A percentile compares a stretch with the other conserved stretches of the same genome.
Conservation (phyloP, 225 moss, liverwort and hornwort species). For the Physcomitrellopsis africana region DNA sequence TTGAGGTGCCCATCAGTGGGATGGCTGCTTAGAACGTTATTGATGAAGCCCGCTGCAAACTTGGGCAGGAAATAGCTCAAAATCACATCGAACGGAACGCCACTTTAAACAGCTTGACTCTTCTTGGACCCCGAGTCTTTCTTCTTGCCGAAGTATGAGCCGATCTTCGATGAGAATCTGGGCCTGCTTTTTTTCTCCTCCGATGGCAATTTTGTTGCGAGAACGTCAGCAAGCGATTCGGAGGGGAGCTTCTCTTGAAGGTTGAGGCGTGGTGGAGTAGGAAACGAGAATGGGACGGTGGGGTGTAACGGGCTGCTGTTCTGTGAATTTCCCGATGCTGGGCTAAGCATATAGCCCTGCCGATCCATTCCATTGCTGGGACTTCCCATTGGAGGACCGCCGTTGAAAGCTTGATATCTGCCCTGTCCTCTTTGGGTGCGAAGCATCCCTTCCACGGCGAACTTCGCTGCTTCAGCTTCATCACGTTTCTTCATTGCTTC, state of each 20-base stretch:
- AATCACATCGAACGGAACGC: background rate
- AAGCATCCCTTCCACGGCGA: slow-evolving; percentile 59
- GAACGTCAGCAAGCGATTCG: slow-evolving; percentile 46
- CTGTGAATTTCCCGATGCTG: slow-evolving; percentile 55
- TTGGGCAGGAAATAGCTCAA: background rate
- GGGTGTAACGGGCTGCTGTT: slow-evolving; percentile 57
- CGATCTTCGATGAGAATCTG: slow-evolving; percentile 59
- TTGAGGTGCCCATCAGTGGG: slow-evolving; percentile 14
- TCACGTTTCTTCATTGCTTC: slow-evolving; percentile 54
- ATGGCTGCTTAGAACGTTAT: slow-evolving; percentile 14
- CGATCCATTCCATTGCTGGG: slow-evolving; percentile 50
- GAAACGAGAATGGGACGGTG: slow-evolving; percentile 34
- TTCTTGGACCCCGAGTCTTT: slow-evolving; percentile 45
- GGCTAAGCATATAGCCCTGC: slow-evolving; percentile 54
- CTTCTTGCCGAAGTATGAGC: slow-evolving; percentile 56
- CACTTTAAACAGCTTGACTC: slow-evolving; percentile 10
- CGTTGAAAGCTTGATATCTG: slow-evolving; percentile 35
- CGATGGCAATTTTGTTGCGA: slow-evolving; percentile 35
- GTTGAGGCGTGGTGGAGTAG: slow-evolving; percentile 42
- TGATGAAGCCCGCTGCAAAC: slow-evolving; percentile 15
- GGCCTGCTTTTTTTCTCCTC: slow-evolving; percentile 57
- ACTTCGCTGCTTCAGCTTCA: slow-evolving; percentile 64
- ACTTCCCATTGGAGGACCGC: slow-evolving; percentile 41
- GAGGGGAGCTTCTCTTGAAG: slow-evolving; percentile 35
- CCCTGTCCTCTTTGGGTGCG: slow-evolving; percentile 57